Evolutionary conservation across 345 rosid species (phyloP), one percentile per base, ranked within the genome.

Genomic region (Rhizophora apiculata): DNA sequence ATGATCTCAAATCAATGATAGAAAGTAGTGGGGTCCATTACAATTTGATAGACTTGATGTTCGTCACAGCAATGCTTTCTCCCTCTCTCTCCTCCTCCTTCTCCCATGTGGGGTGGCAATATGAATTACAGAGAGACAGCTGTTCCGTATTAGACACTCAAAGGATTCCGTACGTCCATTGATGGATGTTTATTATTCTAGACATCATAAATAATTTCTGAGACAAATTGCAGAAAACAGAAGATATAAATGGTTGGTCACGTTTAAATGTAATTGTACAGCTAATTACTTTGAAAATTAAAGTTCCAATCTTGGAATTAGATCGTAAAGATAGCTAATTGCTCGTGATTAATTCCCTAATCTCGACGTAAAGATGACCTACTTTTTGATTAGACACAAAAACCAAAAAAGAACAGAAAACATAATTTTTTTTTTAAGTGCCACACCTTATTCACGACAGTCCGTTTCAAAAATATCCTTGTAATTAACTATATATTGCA

Each of bases 141-240:
- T 54, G 52, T 63, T 60, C 78, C 82, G 76, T 68, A 76, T 68
- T 63, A 6, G 16, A 27, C 19, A 10, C 10, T 51, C 34, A 73
- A 32, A 1, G 8, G 56, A 60, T 60, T 65, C 75, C 80, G 80
- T 81, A 67, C 74, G 21, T 72, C 39, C 18, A 63, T 52, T 43
- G 66, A 46, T 7, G 4, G 24, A n/a, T n/a, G n/a, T n/a, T n/a
- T n/a, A n/a, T 56, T 11, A 56, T 8, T 0, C 7, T 5, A 10
- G 0, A 18, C 11, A 5, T n/a, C 8, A 3, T 13, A 43, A 43
- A 39, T 39, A 11, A 39, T 39, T 39, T 11, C 16, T 11, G 15
- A 39, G 48, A 39, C 18, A 16, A 10, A 13, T 39, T 39, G 13
- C 11, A 10, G 48, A 39, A 10, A 39, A 39, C 48, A 39, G 16